phyloP scores from a whole-genome alignment of 176 grass and related monocot genomes.

The Pontederia crassipes region DNA sequence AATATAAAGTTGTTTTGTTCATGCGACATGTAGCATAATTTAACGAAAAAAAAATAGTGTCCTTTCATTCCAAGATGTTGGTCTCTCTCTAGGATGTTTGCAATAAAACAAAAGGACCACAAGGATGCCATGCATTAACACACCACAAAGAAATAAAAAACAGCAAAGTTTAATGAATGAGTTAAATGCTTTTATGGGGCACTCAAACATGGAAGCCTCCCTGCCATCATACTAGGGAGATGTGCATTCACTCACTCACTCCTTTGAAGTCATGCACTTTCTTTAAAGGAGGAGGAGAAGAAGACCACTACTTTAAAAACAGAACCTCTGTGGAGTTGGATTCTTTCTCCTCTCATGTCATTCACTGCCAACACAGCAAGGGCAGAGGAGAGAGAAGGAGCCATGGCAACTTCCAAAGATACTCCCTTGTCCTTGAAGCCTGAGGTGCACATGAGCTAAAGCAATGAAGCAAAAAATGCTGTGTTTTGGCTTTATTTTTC shows the following conservation, averaged over 20 bases:
- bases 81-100: too few species aligned
- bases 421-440: conserved; percentile 38
- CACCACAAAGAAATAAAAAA: too few species aligned
- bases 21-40: too few species aligned
- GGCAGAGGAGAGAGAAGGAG: conserved; percentile 8
- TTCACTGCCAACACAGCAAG: conserved; percentile 16
- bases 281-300: neutral
- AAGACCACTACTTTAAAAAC: neutral
- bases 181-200: neutral
- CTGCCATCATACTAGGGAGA: conserved; percentile 34
- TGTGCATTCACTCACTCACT: conserved; percentile 29
- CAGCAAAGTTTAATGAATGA: conserved; percentile 10
- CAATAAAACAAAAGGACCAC: too few species aligned
- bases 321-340: conserved; percentile 4
- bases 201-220: conserved; percentile 28
- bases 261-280: neutral
- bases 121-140: too few species aligned
- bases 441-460: conserved; percentile 1
- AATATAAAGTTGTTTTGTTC: too few species aligned
- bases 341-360: conserved; percentile 30
- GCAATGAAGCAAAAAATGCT: conserved; percentile 2
- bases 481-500: conserved; percentile 10
- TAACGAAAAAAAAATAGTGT: too few species aligned
- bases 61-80: too few species aligned
- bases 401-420: conserved; percentile 43